Conservation (phyloP, 768 basidiomycete genomes). For the Podaxis sp. region DNA sequence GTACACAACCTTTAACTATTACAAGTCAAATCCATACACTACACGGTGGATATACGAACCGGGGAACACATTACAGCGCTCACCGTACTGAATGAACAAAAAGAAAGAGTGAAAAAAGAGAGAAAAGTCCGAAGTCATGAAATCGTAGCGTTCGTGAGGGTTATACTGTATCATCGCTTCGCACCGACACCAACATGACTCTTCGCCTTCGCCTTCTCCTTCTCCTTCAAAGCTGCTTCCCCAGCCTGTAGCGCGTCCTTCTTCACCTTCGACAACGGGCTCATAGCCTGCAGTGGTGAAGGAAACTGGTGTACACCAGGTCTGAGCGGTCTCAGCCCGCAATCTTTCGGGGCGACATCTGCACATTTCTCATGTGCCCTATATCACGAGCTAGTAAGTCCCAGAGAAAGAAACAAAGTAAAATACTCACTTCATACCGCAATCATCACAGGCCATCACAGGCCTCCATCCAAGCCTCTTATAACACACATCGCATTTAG, state of each 20-base stretch:
- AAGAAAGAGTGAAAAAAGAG: neutral
- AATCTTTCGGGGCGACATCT: slow-evolving; percentile 77
- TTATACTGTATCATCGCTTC: neutral
- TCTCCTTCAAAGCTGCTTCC: slow-evolving; percentile 21
- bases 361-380: slow-evolving; percentile 90
- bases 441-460: slow-evolving; percentile 86
- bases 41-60: neutral
- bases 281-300: slow-evolving; percentile 31
- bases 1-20: neutral
- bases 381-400: slow-evolving; percentile 13
- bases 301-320: slow-evolving; percentile 2
- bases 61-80: neutral
- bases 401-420: slow-evolving; percentile 5
- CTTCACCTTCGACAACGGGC: slow-evolving; percentile 41
- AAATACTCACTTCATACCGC: slow-evolving; percentile 64
- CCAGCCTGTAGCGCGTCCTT: slow-evolving; percentile 25
- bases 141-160: neutral
- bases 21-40: neutral
- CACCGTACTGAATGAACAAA: neutral
- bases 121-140: neutral
- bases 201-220: slow-evolving; percentile 26
- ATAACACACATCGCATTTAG: slow-evolving; percentile 80
- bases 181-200: slow-evolving; percentile 17
- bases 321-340: slow-evolving; percentile 46
- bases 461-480: slow-evolving; percentile 89